Evolutionary conservation across 2,329 filamentous ascomycete genomes (phyloP).

Genomic region (Xylaria sp.): DNA sequence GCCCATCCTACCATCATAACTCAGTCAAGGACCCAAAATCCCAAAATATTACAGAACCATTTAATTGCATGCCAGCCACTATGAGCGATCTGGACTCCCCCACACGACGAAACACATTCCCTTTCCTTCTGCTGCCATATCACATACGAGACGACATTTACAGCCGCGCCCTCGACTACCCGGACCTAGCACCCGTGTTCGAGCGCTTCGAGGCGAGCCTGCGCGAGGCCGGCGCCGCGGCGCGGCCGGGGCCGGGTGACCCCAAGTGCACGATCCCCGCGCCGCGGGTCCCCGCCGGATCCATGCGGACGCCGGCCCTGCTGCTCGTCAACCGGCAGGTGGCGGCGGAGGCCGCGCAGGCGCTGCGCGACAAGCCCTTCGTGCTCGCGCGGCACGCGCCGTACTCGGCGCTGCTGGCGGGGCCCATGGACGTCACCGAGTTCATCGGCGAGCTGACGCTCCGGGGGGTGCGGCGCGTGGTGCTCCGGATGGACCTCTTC

Average conservation of each 20-base stretch:
- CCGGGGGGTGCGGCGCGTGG: constrained; percentile 19
- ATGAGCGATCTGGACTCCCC: neutral
- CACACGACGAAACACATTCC: constrained; percentile 12
- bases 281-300: neutral
- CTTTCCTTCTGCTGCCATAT: constrained; percentile 2
- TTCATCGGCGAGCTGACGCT: constrained; percentile 22
- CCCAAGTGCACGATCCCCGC: neutral
- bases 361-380: constrained; percentile 36
- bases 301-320: constrained; percentile 34
- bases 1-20: neutral
- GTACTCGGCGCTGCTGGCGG: constrained; percentile 6
- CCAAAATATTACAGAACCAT: too few relatives aligned
- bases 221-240: neutral
- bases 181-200: constrained; percentile 1
- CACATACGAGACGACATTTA: constrained; percentile 5
- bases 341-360: constrained; percentile 31
- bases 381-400: constrained; percentile 24
- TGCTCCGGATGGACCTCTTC: constrained; percentile 15
- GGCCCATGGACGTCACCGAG: constrained; percentile 21
- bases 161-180: neutral
- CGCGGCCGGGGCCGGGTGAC: neutral
- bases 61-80: neutral
- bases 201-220: neutral
- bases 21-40: too few relatives aligned
- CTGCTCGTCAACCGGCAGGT: constrained; percentile 40